Evolutionary conservation across 768 basidiomycete genomes (phyloP).

Genomic region (Podaxis sp.): DNA sequence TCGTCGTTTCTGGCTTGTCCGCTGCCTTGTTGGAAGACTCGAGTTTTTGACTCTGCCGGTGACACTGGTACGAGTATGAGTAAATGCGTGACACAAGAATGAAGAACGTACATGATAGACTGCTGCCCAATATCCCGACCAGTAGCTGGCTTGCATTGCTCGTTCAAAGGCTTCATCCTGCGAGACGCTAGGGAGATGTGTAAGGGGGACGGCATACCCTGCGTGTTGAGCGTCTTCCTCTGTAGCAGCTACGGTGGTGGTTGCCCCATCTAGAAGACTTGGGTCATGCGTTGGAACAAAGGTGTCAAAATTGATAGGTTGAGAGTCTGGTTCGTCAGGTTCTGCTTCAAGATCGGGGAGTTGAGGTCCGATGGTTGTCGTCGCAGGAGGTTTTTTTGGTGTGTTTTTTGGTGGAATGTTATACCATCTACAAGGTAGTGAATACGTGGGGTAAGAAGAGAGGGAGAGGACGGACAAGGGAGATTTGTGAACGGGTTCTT

Average conservation of each 20-base stretch:
- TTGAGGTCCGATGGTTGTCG: background rate
- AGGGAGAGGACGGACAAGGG: constrained; percentile 53
- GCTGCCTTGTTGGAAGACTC: background rate
- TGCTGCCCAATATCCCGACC: constrained; percentile 87
- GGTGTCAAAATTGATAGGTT: constrained; percentile 67
- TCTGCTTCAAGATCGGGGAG: background rate
- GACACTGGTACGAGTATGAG: constrained; percentile 5
- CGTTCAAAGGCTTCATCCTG: constrained; percentile 78
- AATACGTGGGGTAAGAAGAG: background rate
- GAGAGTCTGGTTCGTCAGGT: constrained; percentile 46
- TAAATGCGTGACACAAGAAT: background rate
- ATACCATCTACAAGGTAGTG: constrained; percentile 63
- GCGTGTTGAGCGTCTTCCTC: background rate
- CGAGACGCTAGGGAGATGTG: background rate
- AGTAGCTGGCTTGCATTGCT: constrained; percentile 80
- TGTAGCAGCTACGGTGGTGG: constrained; percentile 24
- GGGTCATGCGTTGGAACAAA: constrained; percentile 73
- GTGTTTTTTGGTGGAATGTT: constrained; percentile 51
- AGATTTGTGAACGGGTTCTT: constrained; percentile 66
- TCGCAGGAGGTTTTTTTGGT: constrained; percentile 22
- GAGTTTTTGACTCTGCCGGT: constrained; percentile 2
- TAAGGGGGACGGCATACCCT: background rate
- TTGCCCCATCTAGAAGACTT: constrained; percentile 35
- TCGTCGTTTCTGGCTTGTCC: too few relatives aligned
- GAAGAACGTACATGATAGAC: constrained; percentile 66